Evolutionary conservation across 2,329 filamentous ascomycete genomes (phyloP), one percentile per base, ranked within the genome.

Genomic region (Fusarium albosuccineum): DNA sequence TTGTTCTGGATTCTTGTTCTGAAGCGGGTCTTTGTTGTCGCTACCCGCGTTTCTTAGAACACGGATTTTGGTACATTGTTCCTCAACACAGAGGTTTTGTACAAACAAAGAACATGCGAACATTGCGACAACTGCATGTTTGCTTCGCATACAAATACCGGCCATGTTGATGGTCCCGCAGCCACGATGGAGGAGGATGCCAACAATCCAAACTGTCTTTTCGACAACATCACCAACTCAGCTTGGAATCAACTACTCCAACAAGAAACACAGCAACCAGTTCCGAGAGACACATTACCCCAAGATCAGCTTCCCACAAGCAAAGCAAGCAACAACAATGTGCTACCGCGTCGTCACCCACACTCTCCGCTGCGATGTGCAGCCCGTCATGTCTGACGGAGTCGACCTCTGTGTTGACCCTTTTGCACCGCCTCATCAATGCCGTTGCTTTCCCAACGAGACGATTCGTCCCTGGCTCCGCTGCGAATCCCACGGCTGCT

Each of bases 401-500:
- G 9, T n/a, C 1, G 51, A 51, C n/a, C 8, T 49, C n/a, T 68
- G 70, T 36, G 48, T 75, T 14, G 66, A 76, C 44, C 59, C 72
- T 9, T 75, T 77, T 57, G 51, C 62, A 1, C 8, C 44, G 2
- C 70, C 75, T 1, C 8, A 29, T 1, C 9, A 16, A 7, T 77
- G 76, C 60, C 14, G 22, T 3, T 76, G 74, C 42, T 5, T 36
- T 11, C 14, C 17, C 3, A n/a, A 61, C n/a, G 40, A 54, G 7
- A 6, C 29, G 6, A 39, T 59, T 30, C 54, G 53, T 10, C 29
- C 51, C 4, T 57, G 51, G 42, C 16, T 72, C 27, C 61, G 56
- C 29, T 77, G 75, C 33, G 58, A 62, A 1, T 36, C 66, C 1
- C 76, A 77, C 42, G 70, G 68, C 2, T 77, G 76, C 59, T 77